Evolutionary conservation across 1,284 basidiomycete genomes (phyloP), one percentile per base, ranked within the genome.

Genomic region (Pseudozyma pruni): DNA sequence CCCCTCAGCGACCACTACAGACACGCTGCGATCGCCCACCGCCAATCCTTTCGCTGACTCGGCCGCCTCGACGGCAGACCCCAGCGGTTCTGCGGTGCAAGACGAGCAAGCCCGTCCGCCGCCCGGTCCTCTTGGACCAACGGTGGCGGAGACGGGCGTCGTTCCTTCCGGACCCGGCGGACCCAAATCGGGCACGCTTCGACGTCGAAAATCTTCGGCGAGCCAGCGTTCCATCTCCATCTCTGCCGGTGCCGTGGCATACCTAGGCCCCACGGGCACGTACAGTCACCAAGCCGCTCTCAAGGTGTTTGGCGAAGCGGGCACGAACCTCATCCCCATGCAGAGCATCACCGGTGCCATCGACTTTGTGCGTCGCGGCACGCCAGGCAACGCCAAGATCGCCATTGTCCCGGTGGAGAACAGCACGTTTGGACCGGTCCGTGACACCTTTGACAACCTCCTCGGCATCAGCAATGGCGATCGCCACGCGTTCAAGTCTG

Each of bases 81-180:
- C 37, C 7, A 32, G 32, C 29, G 31, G 32, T 17, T 22, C 48
- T 17, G 40, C 52, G 16, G 39, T 37, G 6, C 56, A 52, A 39
- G 38, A 41, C 13, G 60, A 45, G 8, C 53, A 56, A 20, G 34
- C 38, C 11, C 51, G 33, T 13, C 13, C 40, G 25, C 51, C 49
- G 45, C 33, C 50, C 13, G 51, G 60, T 4, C 66, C 74, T 7
- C 54, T 63, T 19, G 71, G 51, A 16, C 61, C 62, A 8, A 75
- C 74, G 4, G 67, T 72, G 2, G 74, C 71, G 23, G 74, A 75
- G 63, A 75, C 74, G 1, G 74, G 74, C 6, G 51, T 67, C 11
- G 48, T 72, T 10, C 67, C 68, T 0, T 57, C 51, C n/a, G 74
- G 74, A 5, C 57, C 64, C 10, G 74, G 74, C 11, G 74, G 74